Conservation (phyloP, 345 rosid species). For the Eucalyptus paniculata region DNA sequence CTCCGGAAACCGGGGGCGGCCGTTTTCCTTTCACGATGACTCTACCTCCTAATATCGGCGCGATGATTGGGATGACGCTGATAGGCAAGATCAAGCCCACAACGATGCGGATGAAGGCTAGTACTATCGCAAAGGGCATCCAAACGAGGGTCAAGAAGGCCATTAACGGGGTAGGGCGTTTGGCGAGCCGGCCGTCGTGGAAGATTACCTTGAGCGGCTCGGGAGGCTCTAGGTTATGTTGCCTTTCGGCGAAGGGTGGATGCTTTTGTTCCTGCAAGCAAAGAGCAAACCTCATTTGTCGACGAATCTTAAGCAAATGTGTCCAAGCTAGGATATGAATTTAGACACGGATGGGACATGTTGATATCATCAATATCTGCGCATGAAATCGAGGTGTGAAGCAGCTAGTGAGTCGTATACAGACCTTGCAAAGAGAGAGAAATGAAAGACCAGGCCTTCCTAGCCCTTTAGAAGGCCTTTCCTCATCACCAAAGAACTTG, state of each 20-base stretch:
- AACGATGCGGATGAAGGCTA: constrained; percentile 38
- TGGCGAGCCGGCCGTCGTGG: constrained; percentile 87
- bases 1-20: constrained; percentile 25
- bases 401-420: neutral
- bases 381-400: neutral
- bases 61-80: constrained; percentile 41
- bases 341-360: neutral
- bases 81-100: constrained; percentile 51
- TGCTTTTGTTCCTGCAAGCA: constrained; percentile 41
- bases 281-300: neutral
- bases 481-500: constrained; percentile 25
- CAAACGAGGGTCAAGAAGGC: constrained; percentile 67
- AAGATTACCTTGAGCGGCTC: constrained; percentile 77
- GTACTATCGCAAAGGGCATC: constrained; percentile 70
- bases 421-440: constrained; percentile 55
- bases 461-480: constrained; percentile 39
- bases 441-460: constrained; percentile 30
- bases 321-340: neutral
- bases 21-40: constrained; percentile 69
- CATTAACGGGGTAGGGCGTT: constrained; percentile 61
- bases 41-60: constrained; percentile 43
- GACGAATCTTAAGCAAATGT: neutral
- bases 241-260: constrained; percentile 24
- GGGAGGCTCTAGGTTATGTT: neutral
- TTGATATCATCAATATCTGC: neutral